Evolutionary conservation across 805 yeast species (phyloP).

Genomic region (Zygoascus biomembranicola): DNA sequence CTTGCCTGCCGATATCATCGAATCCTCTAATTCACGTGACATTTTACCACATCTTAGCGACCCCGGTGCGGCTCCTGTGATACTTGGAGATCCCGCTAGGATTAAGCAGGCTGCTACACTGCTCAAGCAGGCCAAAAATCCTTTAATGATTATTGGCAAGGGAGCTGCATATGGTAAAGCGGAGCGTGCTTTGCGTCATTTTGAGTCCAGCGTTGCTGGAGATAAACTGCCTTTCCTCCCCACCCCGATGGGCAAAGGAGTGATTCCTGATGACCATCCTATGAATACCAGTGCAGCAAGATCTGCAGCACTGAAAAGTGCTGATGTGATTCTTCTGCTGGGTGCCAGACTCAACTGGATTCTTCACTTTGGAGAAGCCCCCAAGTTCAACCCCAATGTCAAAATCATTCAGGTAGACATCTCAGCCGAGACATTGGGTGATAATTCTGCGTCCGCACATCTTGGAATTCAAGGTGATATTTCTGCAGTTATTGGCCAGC

Average conservation of each 20-base stretch:
- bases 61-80: slow-evolving; percentile 31
- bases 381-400: slow-evolving; percentile 40
- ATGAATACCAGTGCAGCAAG: slow-evolving; percentile 56
- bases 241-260: slow-evolving; percentile 77
- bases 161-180: slow-evolving; percentile 49
- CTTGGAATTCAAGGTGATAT: slow-evolving; percentile 53
- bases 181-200: slow-evolving; percentile 31
- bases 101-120: slow-evolving; percentile 31
- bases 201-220: slow-evolving; percentile 27
- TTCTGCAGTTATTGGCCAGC: slow-evolving; percentile 32
- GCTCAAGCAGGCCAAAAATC: slow-evolving; percentile 33
- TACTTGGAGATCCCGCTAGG: slow-evolving; percentile 30
- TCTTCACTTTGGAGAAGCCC: slow-evolving; percentile 54
- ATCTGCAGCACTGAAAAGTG: slow-evolving; percentile 45
- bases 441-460: slow-evolving; percentile 31
- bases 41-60: slow-evolving; percentile 7
- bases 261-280: slow-evolving; percentile 41
- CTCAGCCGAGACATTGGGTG: slow-evolving; percentile 45
- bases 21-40: slow-evolving; percentile 13
- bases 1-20: slow-evolving; percentile 54
- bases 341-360: slow-evolving; percentile 74
- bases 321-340: slow-evolving; percentile 51
- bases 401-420: slow-evolving; percentile 51
- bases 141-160: slow-evolving; percentile 57
- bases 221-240: slow-evolving; percentile 48